Evolutionary conservation across 1,139 yeast species (phyloP), one percentile per base, ranked within the genome.

Genomic region (Candida tropicalis): DNA sequence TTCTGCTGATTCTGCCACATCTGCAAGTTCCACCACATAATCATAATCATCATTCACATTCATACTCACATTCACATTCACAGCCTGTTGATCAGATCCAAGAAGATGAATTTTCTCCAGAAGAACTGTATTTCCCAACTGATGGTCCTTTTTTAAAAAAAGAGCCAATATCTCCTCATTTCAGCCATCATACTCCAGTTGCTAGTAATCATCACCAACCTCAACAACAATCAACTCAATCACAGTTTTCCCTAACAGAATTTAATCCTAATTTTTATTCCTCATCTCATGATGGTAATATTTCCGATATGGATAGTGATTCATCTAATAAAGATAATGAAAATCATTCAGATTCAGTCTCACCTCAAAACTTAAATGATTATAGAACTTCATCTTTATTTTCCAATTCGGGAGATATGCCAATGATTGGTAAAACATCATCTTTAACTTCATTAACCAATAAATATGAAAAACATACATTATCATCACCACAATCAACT

Each of bases 381-480:
- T 35, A 39, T 26, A 39, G 37, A 15, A 35, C 46, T 20, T 40
- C 45, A 10, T 44, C 49, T 11, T 40, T 46, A 26, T 46, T 46
- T 27, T 37, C 47, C 18, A 35, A 44, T 35, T 37, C 34, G 15
- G 15, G 15, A n/a, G 47, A 45, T n/a, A 26, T 39, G 12, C 49
- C 48, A 13, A 22, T 37, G 11, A 27, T 48, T 32, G 44, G 48
- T 22, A 50, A 48, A 46, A 42, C 46, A 34, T 41, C 54, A 38
- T 45, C 55, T 39, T 29, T 47, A 40, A 28, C 55, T 34, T 41
- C 59, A 39, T 39, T 68, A 26, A 60, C 69, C 2, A 56, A 59
- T 40, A 61, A 59, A 36, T 55, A 63, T 40, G 72, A 68, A 42
- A 53, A 47, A 29, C 69, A 65, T 36, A 58, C 53, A 6, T 48